Evolutionary conservation across 2,329 filamentous ascomycete species (phyloP).

Genomic region (Cryphonectria naterciae): DNA sequence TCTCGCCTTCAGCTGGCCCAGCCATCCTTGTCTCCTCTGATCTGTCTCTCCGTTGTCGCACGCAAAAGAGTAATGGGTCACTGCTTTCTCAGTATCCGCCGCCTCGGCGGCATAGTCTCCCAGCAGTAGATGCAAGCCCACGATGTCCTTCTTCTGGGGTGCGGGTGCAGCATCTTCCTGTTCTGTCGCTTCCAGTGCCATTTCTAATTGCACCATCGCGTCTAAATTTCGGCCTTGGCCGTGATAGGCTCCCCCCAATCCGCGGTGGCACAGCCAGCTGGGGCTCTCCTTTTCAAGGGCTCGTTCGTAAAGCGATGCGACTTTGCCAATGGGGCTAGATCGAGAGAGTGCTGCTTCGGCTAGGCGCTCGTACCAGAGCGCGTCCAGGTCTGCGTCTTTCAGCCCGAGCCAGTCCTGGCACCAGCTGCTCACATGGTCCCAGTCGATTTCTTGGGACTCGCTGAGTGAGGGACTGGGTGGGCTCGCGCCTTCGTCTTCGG

Average conservation of each 20-base stretch:
- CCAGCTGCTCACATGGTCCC: conserved; percentile 29
- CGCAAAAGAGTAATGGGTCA: neutral
- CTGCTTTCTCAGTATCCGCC: conserved; percentile 8
- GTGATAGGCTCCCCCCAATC: conserved; percentile 1
- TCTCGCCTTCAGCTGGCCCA: conserved; percentile 10
- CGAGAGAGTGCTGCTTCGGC: conserved; percentile 23
- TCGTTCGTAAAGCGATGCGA: conserved; percentile 25
- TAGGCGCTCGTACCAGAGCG: conserved; percentile 35
- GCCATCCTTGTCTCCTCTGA: neutral
- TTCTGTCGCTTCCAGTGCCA: conserved; percentile 25
- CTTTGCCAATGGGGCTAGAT: neutral
- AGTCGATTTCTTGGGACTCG: conserved; percentile 20
- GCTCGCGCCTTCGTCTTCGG: neutral
- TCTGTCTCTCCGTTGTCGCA: conserved; percentile 1
- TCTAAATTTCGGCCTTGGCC: neutral
- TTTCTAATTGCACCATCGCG: neutral
- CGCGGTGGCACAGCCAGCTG: conserved; percentile 21
- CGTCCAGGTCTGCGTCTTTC: conserved; percentile 29
- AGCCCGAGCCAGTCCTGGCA: conserved; percentile 27
- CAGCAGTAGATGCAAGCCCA: conserved; percentile 29
- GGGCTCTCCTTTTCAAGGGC: conserved; percentile 27
- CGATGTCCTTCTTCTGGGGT: conserved; percentile 26
- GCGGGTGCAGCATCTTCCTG: conserved; percentile 26
- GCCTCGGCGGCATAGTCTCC: conserved; percentile 21
- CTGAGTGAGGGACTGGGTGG: conserved; percentile 2